Evolutionary conservation across 805 yeast genomes (phyloP).

Genomic region (Blastobotrys terrestris): DNA sequence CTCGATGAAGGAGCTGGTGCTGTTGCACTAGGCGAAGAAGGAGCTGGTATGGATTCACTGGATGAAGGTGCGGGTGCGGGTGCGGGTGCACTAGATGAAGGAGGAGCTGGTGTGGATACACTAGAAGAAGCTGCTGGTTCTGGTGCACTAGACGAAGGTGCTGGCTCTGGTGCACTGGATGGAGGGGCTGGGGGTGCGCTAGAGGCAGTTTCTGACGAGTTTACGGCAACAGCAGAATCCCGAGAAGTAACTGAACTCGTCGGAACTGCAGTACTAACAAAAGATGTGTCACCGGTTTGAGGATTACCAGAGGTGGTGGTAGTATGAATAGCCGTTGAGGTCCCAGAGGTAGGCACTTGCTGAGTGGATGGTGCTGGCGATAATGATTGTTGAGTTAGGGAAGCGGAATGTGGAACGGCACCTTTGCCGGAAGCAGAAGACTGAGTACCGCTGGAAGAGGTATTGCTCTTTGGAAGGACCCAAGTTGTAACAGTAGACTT

Average conservation of each 20-base stretch:
- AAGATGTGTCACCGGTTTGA: not conserved
- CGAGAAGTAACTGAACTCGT: not conserved
- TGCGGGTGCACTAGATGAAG: too few relatives aligned
- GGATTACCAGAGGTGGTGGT: not conserved
- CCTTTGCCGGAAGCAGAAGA: not conserved
- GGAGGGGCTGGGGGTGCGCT: not conserved
- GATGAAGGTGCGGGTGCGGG: not conserved
- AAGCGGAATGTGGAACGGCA: too few relatives aligned
- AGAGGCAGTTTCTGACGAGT: not conserved
- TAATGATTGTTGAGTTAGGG: too few relatives aligned
- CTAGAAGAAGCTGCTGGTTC: not conserved
- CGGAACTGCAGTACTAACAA: not conserved
- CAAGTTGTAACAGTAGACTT: conserved; percentile 3
- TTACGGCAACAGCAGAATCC: not conserved
- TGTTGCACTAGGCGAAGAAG: too few relatives aligned
- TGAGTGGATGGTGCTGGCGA: not conserved
- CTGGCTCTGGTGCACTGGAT: too few relatives aligned
- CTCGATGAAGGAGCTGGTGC: too few relatives aligned
- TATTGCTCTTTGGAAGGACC: conserved; percentile 6
- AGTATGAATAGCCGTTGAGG: not conserved
- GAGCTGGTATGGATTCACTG: too few relatives aligned
- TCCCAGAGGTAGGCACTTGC: not conserved
- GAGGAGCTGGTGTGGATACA: not conserved
- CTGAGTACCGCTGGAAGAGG: not conserved
- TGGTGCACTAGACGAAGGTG: too few relatives aligned